Evolutionary conservation across 176 grass and related monocot genomes (phyloP).

Genomic region (Chloris gayana): DNA sequence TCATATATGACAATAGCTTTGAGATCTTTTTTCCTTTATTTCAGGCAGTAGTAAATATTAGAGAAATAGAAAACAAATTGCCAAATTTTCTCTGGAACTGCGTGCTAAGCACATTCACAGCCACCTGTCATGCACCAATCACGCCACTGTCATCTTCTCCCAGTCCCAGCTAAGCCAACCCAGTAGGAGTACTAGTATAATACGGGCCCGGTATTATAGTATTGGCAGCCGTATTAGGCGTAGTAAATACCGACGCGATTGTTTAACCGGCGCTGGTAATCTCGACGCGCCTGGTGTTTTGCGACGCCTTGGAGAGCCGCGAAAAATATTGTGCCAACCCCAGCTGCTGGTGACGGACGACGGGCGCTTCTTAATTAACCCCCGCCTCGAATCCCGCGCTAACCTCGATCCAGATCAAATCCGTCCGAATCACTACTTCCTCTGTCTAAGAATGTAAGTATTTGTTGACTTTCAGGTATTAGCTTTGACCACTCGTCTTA

Average conservation of each 20-base stretch:
- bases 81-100: neutral
- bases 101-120: neutral
- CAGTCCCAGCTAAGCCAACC: no score
- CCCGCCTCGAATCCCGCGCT: constrained; percentile 37
- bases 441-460: no score
- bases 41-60: no score
- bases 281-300: constrained; percentile 38
- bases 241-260: neutral
- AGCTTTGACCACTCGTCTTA: no score
- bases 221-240: neutral
- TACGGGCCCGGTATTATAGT: neutral
- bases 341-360: constrained; percentile 15
- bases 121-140: neutral
- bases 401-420: constrained; percentile 50
- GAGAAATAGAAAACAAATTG: neutral
- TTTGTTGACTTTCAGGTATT: no score
- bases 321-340: neutral
- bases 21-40: no score
- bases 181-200: neutral
- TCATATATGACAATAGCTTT: neutral
- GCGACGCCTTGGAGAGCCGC: constrained; percentile 7
- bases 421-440: constrained; percentile 10
- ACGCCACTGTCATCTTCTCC: neutral
- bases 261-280: constrained; percentile 12
- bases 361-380: constrained; percentile 47